These are phyloP conservation scores for Irpex sp. DNA, from an alignment of 1,284 basidiomycete genomes.

Conservation along the genomic window DNA sequence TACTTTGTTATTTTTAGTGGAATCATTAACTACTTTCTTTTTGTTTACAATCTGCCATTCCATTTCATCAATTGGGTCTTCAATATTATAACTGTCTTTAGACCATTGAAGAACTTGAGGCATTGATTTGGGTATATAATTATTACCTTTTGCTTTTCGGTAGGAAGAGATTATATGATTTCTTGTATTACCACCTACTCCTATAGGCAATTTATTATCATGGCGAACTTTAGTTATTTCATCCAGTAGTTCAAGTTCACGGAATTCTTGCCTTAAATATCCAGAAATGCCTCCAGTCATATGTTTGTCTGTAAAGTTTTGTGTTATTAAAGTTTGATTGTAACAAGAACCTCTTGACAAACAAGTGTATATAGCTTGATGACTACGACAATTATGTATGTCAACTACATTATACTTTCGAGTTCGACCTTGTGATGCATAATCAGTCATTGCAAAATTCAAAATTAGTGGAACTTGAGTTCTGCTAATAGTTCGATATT, in stretches of 20 bases:
- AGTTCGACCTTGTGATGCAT: constrained; percentile 16
- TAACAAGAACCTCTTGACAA: constrained; percentile 21
- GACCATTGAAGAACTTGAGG: no score
- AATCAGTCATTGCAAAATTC: constrained; percentile 34
- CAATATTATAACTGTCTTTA: no score
- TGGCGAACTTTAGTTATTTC: constrained; percentile 28
- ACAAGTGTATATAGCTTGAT: constrained; percentile 16
- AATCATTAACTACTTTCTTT: no score
- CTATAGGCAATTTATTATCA: constrained; percentile 16
- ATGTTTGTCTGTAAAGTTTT: constrained; percentile 22
- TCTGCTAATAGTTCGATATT: constrained; percentile 18
- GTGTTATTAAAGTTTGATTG: constrained; percentile 32
- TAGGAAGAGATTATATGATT: constrained; percentile 14
- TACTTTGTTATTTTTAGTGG: no score
- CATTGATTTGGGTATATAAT: not conserved
- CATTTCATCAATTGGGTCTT: no score
- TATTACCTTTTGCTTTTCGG: not conserved
- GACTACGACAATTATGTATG: constrained; percentile 6
- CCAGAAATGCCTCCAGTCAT: constrained; percentile 19
- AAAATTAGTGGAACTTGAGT: constrained; percentile 32
- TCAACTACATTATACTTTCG: constrained; percentile 9
- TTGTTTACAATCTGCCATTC: no score
- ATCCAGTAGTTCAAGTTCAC: constrained; percentile 31
- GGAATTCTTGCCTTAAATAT: constrained; percentile 26
- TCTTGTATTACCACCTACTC: constrained; percentile 16